Conservation (phyloP, 1,284 basidiomycete genomes). For the Cutaneotrichosporon sp. region DNA sequence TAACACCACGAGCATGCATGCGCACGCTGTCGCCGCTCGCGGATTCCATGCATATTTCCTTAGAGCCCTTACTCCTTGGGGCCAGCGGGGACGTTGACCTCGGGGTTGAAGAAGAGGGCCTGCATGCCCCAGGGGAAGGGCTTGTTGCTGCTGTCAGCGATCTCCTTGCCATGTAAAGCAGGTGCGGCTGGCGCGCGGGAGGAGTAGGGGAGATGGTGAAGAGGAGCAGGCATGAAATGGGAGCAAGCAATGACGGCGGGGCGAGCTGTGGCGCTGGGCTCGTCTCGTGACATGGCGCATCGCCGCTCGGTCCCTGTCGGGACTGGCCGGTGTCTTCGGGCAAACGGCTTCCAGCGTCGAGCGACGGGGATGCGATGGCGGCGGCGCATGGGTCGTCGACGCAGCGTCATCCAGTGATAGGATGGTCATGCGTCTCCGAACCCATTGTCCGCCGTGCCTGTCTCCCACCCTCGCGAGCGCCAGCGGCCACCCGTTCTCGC, state of each 20-base stretch:
- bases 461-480: background rate
- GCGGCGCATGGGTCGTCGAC: background rate
- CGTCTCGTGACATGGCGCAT: background rate
- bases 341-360: background rate
- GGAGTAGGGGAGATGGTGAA: background rate
- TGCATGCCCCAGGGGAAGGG: slow-evolving; percentile 52
- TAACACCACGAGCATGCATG: background rate
- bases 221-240: background rate
- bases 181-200: no score
- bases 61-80: slow-evolving; percentile 9
- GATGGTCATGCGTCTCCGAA: background rate
- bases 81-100: slow-evolving; percentile 23
- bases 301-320: background rate
- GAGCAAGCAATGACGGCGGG: background rate
- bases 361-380: background rate
- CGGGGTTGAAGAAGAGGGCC: slow-evolving; percentile 50
- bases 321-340: background rate
- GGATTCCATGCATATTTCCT: slow-evolving; percentile 24
- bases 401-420: background rate
- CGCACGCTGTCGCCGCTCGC: background rate
- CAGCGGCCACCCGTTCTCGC: background rate
- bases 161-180: no score
- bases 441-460: background rate
- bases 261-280: background rate
- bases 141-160: slow-evolving; percentile 25